Percentiles rank a stretch among this genome's conserved stretches.
Conservation (phyloP, 305 asterid species). For the Fraxinus floribunda region DNA sequence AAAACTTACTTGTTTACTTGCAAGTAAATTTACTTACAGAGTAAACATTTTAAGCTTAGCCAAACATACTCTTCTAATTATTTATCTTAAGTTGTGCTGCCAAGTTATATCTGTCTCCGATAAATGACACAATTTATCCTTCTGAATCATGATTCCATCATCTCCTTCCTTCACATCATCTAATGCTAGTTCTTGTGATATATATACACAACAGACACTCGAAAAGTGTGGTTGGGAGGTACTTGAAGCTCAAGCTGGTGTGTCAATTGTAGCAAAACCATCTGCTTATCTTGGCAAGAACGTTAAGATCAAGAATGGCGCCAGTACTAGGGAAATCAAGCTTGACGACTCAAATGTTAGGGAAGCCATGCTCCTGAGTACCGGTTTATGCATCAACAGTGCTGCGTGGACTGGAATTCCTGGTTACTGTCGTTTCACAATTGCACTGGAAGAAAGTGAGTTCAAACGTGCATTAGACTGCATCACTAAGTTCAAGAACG, state of each 20-base stretch:
- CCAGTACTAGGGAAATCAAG: conserved; percentile 39
- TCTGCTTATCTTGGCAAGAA: conserved; percentile 69
- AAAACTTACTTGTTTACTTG: neutral
- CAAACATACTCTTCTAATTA: neutral
- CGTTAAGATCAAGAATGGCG: conserved; percentile 37
- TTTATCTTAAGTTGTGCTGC: neutral
- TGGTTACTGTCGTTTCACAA: conserved; percentile 84
- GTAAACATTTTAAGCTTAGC: neutral
- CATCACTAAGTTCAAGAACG: conserved; percentile 65
- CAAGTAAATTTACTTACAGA: neutral
- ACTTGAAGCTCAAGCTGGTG: conserved; percentile 73
- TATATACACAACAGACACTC: conserved; percentile 47
- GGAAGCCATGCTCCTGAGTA: conserved; percentile 68
- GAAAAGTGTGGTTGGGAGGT: conserved; percentile 87
- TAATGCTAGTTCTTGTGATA: conserved; percentile 19
- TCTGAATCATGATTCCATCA: neutral
- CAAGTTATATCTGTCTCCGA: neutral
- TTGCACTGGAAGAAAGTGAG: conserved; percentile 70
- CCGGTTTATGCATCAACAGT: conserved; percentile 93
- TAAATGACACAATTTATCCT: neutral
- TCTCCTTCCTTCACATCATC: neutral
- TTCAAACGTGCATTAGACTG: conserved; percentile 73
- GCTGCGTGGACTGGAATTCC: conserved; percentile 88
- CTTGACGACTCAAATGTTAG: conserved; percentile 74
- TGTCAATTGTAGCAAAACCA: conserved; percentile 82